Evolutionary conservation across 2,329 filamentous ascomycete genomes (phyloP).

Genomic region (Penicillium verrucosum): DNA sequence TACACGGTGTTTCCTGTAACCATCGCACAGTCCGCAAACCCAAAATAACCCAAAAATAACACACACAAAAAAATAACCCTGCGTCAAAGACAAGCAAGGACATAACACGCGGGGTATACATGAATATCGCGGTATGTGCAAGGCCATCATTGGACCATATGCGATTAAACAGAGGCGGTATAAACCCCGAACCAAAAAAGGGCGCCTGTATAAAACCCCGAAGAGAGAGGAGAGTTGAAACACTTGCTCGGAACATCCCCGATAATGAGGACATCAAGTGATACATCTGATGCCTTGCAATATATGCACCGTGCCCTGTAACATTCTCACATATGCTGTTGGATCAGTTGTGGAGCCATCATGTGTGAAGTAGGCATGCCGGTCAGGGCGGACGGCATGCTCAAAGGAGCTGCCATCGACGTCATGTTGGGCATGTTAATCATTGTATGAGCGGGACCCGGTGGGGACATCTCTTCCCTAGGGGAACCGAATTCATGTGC

Average conservation of each 20-base stretch:
- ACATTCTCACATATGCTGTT: slow-evolving; percentile 40
- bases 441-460: slow-evolving; percentile 32
- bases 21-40: neutral
- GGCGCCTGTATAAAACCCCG: neutral
- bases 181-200: slow-evolving; percentile 1
- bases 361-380: slow-evolving; percentile 43
- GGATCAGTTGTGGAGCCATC: slow-evolving; percentile 43
- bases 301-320: neutral
- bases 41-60: neutral
- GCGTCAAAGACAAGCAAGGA: neutral
- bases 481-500: slow-evolving; percentile 80
- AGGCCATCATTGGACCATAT: neutral
- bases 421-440: slow-evolving; percentile 36
- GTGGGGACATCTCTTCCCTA: slow-evolving; percentile 69
- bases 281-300: neutral
- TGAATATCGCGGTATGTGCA: slow-evolving; percentile 4
- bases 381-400: slow-evolving; percentile 38
- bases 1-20: slow-evolving; percentile 15
- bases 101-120: neutral
- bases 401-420: slow-evolving; percentile 37
- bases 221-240: neutral
- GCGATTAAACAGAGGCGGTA: slow-evolving; percentile 9
- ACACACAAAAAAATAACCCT: neutral
- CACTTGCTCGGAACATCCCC: neutral
- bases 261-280: neutral